Base-by-base conservation (phyloP, 2,329 filamentous ascomycete species). In the Stagonosporopsis chrysanthemi region DNA sequence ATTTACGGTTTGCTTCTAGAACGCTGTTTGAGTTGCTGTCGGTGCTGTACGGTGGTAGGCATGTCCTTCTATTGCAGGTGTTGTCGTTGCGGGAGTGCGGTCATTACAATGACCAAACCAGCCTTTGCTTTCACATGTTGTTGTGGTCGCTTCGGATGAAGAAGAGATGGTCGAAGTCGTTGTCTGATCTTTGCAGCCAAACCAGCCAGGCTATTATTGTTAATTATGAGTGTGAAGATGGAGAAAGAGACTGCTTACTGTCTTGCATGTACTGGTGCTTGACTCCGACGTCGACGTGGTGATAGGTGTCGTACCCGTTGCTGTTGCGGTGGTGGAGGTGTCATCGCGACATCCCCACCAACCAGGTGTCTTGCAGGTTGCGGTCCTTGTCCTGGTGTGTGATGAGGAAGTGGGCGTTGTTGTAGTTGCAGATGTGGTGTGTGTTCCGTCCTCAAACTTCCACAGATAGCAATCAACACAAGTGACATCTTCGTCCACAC, bases 271-370 rank as follows among this genome's bases (percentile, higher is more conserved):
- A 44, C 66, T 74, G 9, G 60, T 63, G 4, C 61, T 67, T 4
- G 66, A 66, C n/a, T 48, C 66, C 0, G 64, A 51, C 2, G 63
- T 63, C 9, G 61, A 66, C 39, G 60, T 59, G 14, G 54, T 59
- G 22, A 55, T 40, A 8, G 62, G 63, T 3, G 45, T 61, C 1
- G 62, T 66, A 11, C 66, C 65, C 17, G 60, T 66, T 15, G 63
- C 69, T 8, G 67, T 54, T 14, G 67, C 64, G 8, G 62, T 66
- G 4, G 70, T 70, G 11, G 68, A 64, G 3, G 70, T 76, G n/a
- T 65, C 61, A 54, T 77, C 74, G 1, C 67, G 63, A 33, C 73
- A 75, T 17, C 73, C 73, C 73, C 73, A 75, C 73, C 73, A 75
- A 1, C 73, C 73, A 19, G 73, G 73, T 1, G 73, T 75, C 48